phyloP scores from a whole-genome alignment of 345 rosid genomes.

The Bruguiera gymnorhiza region DNA sequence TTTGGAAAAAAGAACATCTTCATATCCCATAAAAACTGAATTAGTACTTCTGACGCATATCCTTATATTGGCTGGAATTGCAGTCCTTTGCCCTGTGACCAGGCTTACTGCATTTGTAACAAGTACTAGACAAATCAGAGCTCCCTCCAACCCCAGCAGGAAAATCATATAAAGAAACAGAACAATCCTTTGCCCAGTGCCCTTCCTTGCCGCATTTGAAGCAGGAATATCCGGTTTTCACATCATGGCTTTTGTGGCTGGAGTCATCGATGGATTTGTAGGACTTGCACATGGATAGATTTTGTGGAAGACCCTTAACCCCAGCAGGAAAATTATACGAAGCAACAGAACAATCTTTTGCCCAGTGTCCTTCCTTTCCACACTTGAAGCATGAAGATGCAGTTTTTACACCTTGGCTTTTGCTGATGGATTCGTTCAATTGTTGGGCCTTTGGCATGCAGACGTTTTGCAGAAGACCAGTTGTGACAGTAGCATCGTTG shows the following conservation, averaged over 20 bases:
- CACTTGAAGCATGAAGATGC: constrained; percentile 45
- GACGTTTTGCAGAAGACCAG: constrained; percentile 18
- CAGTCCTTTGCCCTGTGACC: constrained; percentile 71
- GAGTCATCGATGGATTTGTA: constrained; percentile 11
- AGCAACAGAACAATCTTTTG: constrained; percentile 41
- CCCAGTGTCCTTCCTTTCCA: constrained; percentile 54
- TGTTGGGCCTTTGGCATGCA: constrained; percentile 14
- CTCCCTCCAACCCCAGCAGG: constrained; percentile 24
- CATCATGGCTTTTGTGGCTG: constrained; percentile 16
- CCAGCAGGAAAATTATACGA: constrained; percentile 18
- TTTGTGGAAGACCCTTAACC: constrained; percentile 16
- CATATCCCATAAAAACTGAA: background rate
- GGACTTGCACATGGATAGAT: constrained; percentile 9
- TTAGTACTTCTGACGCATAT: background rate
- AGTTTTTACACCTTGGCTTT: constrained; percentile 23
- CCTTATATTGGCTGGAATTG: constrained; percentile 24
- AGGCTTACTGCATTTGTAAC: constrained; percentile 49
- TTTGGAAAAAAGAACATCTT: background rate
- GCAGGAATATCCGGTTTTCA: constrained; percentile 38
- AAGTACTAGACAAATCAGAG: constrained; percentile 26
- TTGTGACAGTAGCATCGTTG: constrained; percentile 29
- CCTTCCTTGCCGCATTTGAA: constrained; percentile 48
- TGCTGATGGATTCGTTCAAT: constrained; percentile 13
- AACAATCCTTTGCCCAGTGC: constrained; percentile 54
- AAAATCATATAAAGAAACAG: constrained; percentile 23